Evolutionary conservation across 202 grass and related monocot genomes (phyloP), one percentile per base, ranked within the genome.

Genomic region (Miscanthus sacchariflorus): DNA sequence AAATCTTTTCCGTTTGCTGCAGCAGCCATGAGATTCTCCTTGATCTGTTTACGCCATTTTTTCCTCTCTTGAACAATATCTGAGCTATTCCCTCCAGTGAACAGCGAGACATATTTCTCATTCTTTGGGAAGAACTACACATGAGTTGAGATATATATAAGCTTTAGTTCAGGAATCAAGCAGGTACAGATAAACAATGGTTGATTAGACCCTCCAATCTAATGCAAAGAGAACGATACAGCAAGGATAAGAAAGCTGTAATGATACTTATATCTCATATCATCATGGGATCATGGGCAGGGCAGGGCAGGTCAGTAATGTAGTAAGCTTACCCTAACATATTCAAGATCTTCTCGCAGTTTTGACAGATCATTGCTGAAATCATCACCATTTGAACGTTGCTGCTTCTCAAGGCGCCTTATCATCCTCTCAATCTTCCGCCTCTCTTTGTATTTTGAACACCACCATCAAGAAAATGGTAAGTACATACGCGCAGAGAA

Each of bases 71-170:
- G 91, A 59, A 92, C 77, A 70, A 74, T 59, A 83, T 93, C 88
- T n/a, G 72, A 35, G 40, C 88, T 88, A 92, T 92, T 85, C 19
- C 91, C 97, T 74, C 93, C 91, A 25, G 77, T 25, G 48, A 99
- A 99, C 82, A 99, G 61, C 1, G 97, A 83, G 6, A 97, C 85
- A 76, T 95, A 99, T 89, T 93, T 97, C 67, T 97, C 95, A 78
- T 88, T 93, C 83, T 99, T 99, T n/a, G 97, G 97, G 84, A 97
- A 97, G 86, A 99, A 99, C 97, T 99, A 86, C 76, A 91, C n/a
- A 72, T 6, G 36, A 56, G 61, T 58, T 85, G 45, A 83, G 13
- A 89, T 74, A 89, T 25, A 84, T 63, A 84, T 63, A 77, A 83
- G 39, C 66, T 54, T 86, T 54, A 79, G 73, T 14, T 88, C 24